phyloP scores from a whole-genome alignment of 2,329 filamentous ascomycete species.

The Xylaria sp. region DNA sequence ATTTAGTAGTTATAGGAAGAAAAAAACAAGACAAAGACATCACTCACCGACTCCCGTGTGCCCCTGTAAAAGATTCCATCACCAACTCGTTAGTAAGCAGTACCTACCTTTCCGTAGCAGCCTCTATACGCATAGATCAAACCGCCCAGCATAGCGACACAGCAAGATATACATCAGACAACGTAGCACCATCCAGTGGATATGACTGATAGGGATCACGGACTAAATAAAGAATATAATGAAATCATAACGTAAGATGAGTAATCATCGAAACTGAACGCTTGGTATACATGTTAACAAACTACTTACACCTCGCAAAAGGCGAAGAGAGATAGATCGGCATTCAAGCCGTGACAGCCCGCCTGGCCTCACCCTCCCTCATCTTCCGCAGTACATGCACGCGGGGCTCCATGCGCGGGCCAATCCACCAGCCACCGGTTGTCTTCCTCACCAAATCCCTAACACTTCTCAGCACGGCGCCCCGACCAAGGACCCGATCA shows the following conservation, averaged over 20 bases:
- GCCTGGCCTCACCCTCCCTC: conserved; percentile 45
- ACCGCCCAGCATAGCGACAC: too few relatives aligned
- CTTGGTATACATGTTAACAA: conserved; percentile 30
- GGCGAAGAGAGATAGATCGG: not conserved
- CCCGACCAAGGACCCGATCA: conserved; percentile 58
- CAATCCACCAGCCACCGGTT: conserved; percentile 73
- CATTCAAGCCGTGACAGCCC: conserved; percentile 44
- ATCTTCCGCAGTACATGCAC: conserved; percentile 60
- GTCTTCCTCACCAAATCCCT: conserved; percentile 55
- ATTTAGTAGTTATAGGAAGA: too few relatives aligned
- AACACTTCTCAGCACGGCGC: conserved; percentile 52
- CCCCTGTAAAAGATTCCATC: too few relatives aligned
- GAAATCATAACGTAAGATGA: not conserved
- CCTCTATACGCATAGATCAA: too few relatives aligned
- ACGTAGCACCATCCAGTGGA: too few relatives aligned
- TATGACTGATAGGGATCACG: not conserved
- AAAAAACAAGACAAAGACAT: too few relatives aligned
- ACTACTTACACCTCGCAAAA: not conserved
- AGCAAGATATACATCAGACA: too few relatives aligned
- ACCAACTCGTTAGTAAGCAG: too few relatives aligned
- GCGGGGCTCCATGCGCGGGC: conserved; percentile 67
- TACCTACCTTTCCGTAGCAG: too few relatives aligned
- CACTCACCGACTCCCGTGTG: too few relatives aligned
- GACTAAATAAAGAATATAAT: not conserved
- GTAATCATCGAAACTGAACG: not conserved